Conservation (phyloP, 768 basidiomycete genomes). For the Leucogyrophana mollusca region DNA sequence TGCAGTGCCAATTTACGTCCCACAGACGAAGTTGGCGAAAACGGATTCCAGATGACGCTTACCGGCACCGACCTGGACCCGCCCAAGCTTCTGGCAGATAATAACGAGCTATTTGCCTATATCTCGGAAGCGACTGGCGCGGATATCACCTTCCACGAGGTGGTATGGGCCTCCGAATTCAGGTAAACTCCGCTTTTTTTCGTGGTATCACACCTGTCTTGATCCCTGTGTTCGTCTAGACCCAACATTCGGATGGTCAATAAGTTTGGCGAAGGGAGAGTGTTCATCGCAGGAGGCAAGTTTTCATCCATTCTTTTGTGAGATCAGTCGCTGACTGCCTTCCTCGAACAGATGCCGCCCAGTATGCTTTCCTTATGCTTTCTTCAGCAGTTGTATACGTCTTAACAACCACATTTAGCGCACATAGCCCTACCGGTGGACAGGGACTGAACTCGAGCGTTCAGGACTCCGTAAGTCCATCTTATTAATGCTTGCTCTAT, state of each 20-base stretch:
- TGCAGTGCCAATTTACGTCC: slow-evolving; percentile 33
- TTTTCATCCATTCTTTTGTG: neutral
- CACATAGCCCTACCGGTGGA: slow-evolving; percentile 7
- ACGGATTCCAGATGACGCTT: slow-evolving; percentile 30
- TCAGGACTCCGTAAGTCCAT: slow-evolving; percentile 14
- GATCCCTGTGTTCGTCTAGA: slow-evolving; percentile 3
- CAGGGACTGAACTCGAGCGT: slow-evolving; percentile 16
- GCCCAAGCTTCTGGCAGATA: slow-evolving; percentile 10
- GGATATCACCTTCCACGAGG: slow-evolving; percentile 24
- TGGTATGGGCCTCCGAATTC: slow-evolving; percentile 20
- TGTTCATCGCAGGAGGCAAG: slow-evolving; percentile 16
- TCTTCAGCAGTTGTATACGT: neutral
- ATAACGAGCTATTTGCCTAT: slow-evolving; percentile 15
- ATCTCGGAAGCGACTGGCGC: slow-evolving; percentile 19
- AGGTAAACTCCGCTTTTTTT: slow-evolving; percentile 8
- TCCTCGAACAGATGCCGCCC: slow-evolving; percentile 10
- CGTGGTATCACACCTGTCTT: too few species aligned
- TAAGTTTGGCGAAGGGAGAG: slow-evolving; percentile 10
- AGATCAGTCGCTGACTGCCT: neutral
- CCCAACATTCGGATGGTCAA: slow-evolving; percentile 11
- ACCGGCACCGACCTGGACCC: slow-evolving; percentile 24
- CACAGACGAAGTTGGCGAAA: slow-evolving; percentile 25
- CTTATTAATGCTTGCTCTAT: neutral
- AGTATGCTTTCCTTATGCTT: slow-evolving; percentile 9
- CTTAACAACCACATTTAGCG: neutral